Evolutionary conservation across 2,329 filamentous ascomycete species (phyloP).

Genomic region (Aspergillus neotritici): DNA sequence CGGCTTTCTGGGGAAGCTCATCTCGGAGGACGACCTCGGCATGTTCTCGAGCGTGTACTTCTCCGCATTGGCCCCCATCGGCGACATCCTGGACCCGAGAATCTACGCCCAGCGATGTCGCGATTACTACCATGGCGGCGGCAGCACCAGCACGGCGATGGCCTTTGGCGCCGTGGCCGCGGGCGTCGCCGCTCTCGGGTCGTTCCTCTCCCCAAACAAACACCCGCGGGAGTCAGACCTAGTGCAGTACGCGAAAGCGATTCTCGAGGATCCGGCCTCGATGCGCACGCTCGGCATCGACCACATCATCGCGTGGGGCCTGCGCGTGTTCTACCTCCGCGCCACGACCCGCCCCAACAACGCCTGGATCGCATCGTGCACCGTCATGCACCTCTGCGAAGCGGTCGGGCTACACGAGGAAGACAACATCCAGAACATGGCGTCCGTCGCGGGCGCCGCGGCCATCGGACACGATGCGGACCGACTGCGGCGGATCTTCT

Average conservation of each 20-base stretch:
- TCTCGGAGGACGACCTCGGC: slow-evolving; percentile 21
- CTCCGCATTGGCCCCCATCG: slow-evolving; percentile 16
- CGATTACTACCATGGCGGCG: slow-evolving; percentile 19
- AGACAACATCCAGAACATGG: slow-evolving; percentile 24
- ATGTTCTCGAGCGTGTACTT: slow-evolving; percentile 21
- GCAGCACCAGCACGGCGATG: slow-evolving; percentile 11
- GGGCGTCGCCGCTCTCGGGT: slow-evolving; percentile 24
- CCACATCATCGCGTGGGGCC: slow-evolving; percentile 26
- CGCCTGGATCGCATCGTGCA: slow-evolving; percentile 31
- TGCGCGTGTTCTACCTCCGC: slow-evolving; percentile 26
- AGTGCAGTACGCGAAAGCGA: slow-evolving; percentile 27
- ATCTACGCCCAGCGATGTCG: slow-evolving; percentile 25
- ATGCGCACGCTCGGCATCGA: slow-evolving; percentile 23
- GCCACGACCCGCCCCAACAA: slow-evolving; percentile 27
- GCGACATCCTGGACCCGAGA: slow-evolving; percentile 19
- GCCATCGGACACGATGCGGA: slow-evolving; percentile 25
- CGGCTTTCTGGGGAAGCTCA: slow-evolving; percentile 17
- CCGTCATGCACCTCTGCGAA: slow-evolving; percentile 27
- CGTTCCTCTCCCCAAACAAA: slow-evolving; percentile 22
- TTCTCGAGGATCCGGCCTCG: slow-evolving; percentile 27
- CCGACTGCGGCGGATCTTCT: slow-evolving; percentile 29
- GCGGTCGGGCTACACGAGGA: slow-evolving; percentile 24
- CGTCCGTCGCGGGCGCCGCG: slow-evolving; percentile 18
- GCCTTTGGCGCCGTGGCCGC: slow-evolving; percentile 26
- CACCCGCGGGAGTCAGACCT: slow-evolving; percentile 24